Base-by-base conservation (phyloP, 1,284 basidiomycete genomes). In the Rhodotorula sp. region DNA sequence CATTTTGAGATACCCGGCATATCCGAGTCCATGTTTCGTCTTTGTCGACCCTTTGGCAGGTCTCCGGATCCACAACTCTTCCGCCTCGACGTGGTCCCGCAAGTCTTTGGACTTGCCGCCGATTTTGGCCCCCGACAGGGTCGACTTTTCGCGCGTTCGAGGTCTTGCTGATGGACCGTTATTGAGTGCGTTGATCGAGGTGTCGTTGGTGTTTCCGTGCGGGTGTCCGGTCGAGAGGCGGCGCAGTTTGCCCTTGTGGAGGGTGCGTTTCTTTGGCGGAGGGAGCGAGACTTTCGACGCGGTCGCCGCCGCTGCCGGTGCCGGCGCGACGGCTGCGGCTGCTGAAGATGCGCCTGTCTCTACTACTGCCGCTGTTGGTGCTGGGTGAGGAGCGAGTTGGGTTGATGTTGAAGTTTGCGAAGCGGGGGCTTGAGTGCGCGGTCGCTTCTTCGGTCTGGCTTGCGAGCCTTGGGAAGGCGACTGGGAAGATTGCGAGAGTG, bases 31-130 rank as follows among this genome's bases (percentile, higher is more conserved):
- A 26, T 69, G 61, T 34, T 58, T 65, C 3, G 18, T 34, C 20
- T 7, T 15, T 12, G 58, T 46, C 58, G 20, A 23, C 34, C 18
- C 62, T 34, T 26, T 62, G 12, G 6, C 31, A 16, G 34, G 46
- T 21, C 72, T 52, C 47, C 67, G 70, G 34, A 79, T 72, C 75
- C 73, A 77, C n/a, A 79, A 39, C 48, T 76, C 76, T 52, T 78
- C 73, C 7, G 43, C 29, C 18, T 65, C 46, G 31, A 51, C 59
- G 5, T 65, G 62, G 23, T 70, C 71, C 31, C 52, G 58, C 26
- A 74, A 26, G 47, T 76, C 75, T 56, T 76, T 76, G 20, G 61
- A 34, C 48, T 62, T 64, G 6, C 75, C 75, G 18, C 75, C 72
- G 21, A 76, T 57, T 48, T 68, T 70, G 1, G 52, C 48, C 23